Conservation (phyloP, 176 grass and related monocot species). For the Avena insularis region DNA sequence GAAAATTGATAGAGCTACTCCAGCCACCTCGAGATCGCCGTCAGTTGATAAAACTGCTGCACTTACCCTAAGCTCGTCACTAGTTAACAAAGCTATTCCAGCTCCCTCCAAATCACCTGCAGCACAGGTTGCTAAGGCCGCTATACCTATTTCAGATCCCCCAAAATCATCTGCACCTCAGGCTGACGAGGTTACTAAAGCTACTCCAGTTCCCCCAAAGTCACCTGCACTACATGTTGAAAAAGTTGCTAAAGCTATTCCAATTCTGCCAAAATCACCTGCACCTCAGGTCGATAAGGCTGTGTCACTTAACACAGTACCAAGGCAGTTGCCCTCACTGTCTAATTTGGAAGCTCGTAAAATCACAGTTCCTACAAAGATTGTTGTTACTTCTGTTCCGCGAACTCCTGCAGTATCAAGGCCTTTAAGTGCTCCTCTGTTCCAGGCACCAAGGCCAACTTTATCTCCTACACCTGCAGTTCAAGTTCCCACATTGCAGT, state of each 20-base stretch:
- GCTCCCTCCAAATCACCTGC: neutral
- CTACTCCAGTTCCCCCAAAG: conserved; percentile 32
- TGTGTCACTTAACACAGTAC: conserved; percentile 34
- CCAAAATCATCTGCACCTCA: conserved; percentile 28
- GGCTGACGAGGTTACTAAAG: conserved; percentile 25
- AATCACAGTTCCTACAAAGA: conserved; percentile 29
- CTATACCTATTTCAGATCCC: conserved; percentile 28
- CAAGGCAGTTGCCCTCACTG: conserved; percentile 29
- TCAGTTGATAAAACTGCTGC: conserved; percentile 43
- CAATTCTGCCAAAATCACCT: conserved; percentile 27
- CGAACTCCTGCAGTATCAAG: conserved; percentile 52
- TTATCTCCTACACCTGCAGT: conserved; percentile 41
- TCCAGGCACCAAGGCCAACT: conserved; percentile 62
- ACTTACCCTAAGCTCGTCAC: neutral
- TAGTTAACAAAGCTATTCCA: conserved; percentile 24
- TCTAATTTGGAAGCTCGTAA: conserved; percentile 51
- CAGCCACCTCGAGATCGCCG: conserved; percentile 3
- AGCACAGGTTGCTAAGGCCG: neutral
- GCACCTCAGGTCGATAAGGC: conserved; percentile 41
- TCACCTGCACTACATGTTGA: conserved; percentile 47
- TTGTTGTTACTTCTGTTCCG: conserved; percentile 12
- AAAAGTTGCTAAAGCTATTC: conserved; percentile 45
- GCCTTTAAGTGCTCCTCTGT: conserved; percentile 75
- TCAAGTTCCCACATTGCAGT: conserved; percentile 59
- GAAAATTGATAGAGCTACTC: conserved; percentile 41